A percentile compares a stretch with the other conserved stretches of the same genome.
Conservation (phyloP, 306 rosid species). For the Luffa acutangula region DNA sequence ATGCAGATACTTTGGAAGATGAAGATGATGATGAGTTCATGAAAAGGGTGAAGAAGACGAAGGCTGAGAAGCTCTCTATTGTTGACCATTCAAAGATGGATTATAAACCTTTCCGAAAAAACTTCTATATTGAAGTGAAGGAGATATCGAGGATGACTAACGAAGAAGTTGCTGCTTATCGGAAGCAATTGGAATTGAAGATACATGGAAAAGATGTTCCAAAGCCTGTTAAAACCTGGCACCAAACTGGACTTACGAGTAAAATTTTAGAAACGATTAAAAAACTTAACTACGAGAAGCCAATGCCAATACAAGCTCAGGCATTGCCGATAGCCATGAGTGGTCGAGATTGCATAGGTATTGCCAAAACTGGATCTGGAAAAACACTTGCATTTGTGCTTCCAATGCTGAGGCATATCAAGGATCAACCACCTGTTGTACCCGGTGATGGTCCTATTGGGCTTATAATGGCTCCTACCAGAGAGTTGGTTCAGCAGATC, state of each 20-base stretch:
- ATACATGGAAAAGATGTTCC: conserved; percentile 95
- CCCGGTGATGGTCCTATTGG: conserved; percentile 97
- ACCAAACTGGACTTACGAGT: conserved; percentile 89
- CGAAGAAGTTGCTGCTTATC: conserved; percentile 57
- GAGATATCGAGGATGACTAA: conserved; percentile 58
- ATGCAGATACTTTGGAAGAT: conserved; percentile 51
- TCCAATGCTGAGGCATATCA: conserved; percentile 96
- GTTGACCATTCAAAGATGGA: conserved; percentile 95
- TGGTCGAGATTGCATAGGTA: conserved; percentile 91
- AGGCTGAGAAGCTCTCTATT: conserved; percentile 83
- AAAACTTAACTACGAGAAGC: conserved; percentile 67
- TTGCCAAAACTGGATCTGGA: conserved; percentile 97
- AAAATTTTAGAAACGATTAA: conserved; percentile 81
- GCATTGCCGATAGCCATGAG: conserved; percentile 88
- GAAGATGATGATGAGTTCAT: conserved; percentile 93
- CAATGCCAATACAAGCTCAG: conserved; percentile 93
- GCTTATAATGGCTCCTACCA: conserved; percentile 91
- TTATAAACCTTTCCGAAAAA: conserved; percentile 60
- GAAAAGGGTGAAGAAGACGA: conserved; percentile 93
- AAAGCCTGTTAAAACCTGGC: conserved; percentile 83
- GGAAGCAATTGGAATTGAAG: conserved; percentile 81
- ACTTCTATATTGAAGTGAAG: conserved; percentile 64
- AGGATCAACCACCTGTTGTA: conserved; percentile 87
- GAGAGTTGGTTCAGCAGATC: conserved; percentile 96
- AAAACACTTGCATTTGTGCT: conserved; percentile 92